These are phyloP conservation scores for Globomyces pollinis-pini DNA, from an alignment of 192 early-diverging fungal genomes.

Conservation along the genomic window DNA sequence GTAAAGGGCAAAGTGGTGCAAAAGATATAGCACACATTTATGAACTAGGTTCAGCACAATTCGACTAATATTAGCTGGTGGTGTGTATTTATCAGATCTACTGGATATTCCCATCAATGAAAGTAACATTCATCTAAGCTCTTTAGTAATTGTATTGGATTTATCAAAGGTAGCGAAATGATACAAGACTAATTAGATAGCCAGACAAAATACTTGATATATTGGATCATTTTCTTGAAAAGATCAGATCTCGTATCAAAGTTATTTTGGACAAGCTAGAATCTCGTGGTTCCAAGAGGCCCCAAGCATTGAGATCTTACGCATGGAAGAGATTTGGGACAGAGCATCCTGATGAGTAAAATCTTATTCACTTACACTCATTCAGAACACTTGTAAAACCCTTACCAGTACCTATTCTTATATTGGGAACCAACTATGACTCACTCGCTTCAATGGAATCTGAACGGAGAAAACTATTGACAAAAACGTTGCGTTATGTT, in stretches of 20 bases:
- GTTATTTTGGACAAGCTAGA: conserved; percentile 33
- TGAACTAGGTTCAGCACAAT: conserved; percentile 37
- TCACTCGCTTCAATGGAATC: conserved; percentile 37
- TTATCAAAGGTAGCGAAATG: conserved; percentile 36
- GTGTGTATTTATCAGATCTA: conserved; percentile 30
- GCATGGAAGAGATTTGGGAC: conserved; percentile 33
- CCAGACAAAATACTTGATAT: conserved; percentile 24
- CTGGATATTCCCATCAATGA: conserved; percentile 38
- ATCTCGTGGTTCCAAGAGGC: conserved; percentile 36
- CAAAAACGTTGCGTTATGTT: conserved; percentile 33
- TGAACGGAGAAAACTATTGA: conserved; percentile 33
- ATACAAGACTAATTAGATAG: conserved; percentile 9
- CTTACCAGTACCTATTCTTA: conserved; percentile 33
- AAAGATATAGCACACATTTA: conserved; percentile 49
- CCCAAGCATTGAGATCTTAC: conserved; percentile 29
- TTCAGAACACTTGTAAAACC: conserved; percentile 23
- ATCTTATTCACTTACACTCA: neutral
- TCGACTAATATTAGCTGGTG: conserved; percentile 35
- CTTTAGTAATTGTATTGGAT: conserved; percentile 38
- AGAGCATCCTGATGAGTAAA: conserved; percentile 34
- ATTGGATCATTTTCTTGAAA: conserved; percentile 25
- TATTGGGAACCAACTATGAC: conserved; percentile 42
- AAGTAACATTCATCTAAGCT: conserved; percentile 36
- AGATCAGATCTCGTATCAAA: conserved; percentile 18
- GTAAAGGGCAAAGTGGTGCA: conserved; percentile 30